A percentile compares a stretch with the other conserved stretches of the same genome.
Evolutionary conservation across 2,329 filamentous ascomycete species (phyloP).

Genomic region (Botrytis elliptica): DNA sequence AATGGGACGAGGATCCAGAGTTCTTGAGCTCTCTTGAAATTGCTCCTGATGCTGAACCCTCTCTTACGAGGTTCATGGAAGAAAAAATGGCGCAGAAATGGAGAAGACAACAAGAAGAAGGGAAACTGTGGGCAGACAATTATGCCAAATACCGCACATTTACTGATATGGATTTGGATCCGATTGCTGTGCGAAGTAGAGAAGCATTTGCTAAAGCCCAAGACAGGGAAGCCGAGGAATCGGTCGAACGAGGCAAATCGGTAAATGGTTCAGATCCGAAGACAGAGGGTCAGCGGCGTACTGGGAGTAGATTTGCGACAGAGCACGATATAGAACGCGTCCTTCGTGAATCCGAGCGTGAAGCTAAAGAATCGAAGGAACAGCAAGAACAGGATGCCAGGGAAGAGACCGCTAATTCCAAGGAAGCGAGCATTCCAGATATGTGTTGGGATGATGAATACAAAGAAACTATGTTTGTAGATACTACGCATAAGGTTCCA

Average conservation of each 20-base stretch:
- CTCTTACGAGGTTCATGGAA: constrained; percentile 27
- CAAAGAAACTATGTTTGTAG: constrained; percentile 57
- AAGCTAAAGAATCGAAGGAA: constrained; percentile 69
- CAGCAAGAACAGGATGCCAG: constrained; percentile 63
- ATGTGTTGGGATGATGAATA: constrained; percentile 67
- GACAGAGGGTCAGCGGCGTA: constrained; percentile 53
- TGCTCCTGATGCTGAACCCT: constrained; percentile 25
- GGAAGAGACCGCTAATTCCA: constrained; percentile 70
- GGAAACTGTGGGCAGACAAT: constrained; percentile 31
- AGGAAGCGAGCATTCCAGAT: constrained; percentile 71
- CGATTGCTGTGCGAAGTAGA: constrained; percentile 34
- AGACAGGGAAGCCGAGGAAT: constrained; percentile 32
- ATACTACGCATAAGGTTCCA: constrained; percentile 63
- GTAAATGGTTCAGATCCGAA: constrained; percentile 52
- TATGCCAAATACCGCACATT: constrained; percentile 35
- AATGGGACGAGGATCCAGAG: constrained; percentile 32
- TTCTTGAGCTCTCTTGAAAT: constrained; percentile 32
- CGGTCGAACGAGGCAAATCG: constrained; percentile 32
- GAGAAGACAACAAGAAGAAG: constrained; percentile 33
- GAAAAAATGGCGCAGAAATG: constrained; percentile 23
- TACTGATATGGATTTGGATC: constrained; percentile 36
- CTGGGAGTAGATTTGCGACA: constrained; percentile 59
- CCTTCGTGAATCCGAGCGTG: constrained; percentile 67
- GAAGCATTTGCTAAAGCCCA: constrained; percentile 34
- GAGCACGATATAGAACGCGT: constrained; percentile 73